These are phyloP conservation scores for Blastobotrys proliferans DNA, from an alignment of 1,139 yeast genomes.

Conservation along the genomic window DNA sequence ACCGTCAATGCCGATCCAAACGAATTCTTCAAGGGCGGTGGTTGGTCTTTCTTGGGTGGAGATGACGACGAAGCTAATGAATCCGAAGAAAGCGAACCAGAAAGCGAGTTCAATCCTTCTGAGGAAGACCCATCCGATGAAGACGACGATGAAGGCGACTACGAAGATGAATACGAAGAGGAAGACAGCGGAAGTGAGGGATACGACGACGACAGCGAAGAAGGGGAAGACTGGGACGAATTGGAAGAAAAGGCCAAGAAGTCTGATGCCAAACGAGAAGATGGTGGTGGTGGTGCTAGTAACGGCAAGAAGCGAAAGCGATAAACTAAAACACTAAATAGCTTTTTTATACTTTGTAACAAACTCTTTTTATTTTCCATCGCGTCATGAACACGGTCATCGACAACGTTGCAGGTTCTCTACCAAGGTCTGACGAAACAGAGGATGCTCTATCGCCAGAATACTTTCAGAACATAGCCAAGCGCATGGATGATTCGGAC, in stretches of 20 bases:
- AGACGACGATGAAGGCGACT: conserved; percentile 30
- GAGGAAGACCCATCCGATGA: conserved; percentile 32
- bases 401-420: too few species aligned
- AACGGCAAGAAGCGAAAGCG: conserved; percentile 18
- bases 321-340: conserved; percentile 6
- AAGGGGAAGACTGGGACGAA: conserved; percentile 39
- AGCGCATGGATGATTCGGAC: background rate
- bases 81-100: conserved; percentile 43
- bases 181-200: conserved; percentile 20
- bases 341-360: background rate
- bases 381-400: background rate
- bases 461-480: background rate
- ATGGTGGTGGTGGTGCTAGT: conserved; percentile 11
- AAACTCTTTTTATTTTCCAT: background rate
- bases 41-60: conserved; percentile 83
- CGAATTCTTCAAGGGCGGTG: conserved; percentile 83
- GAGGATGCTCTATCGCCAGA: too few species aligned
- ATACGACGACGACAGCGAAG: conserved; percentile 30
- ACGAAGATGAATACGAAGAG: conserved; percentile 34
- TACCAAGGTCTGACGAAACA: too few species aligned
- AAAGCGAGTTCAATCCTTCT: conserved; percentile 36
- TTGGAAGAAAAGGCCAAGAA: conserved; percentile 36
- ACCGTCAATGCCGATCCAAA: conserved; percentile 90
- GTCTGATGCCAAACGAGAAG: conserved; percentile 26
- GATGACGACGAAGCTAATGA: conserved; percentile 51